phyloP scores from a whole-genome alignment of 2,329 filamentous ascomycete species.

The Aspergillus sp. region DNA sequence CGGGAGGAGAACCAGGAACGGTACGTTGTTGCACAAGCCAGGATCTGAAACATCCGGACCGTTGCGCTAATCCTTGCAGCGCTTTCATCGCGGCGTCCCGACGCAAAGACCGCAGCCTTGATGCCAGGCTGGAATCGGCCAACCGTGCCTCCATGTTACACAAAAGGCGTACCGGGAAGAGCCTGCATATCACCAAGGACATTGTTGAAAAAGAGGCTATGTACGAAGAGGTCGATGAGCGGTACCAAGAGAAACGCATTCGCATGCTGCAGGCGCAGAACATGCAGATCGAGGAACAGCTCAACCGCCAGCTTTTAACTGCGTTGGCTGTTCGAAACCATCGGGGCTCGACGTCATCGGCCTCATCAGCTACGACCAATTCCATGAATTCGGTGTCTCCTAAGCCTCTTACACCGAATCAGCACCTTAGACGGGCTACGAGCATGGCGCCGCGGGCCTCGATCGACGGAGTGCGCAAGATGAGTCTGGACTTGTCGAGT shows the following conservation, averaged over 20 bases:
- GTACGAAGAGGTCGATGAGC: conserved; percentile 92
- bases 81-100: conserved; percentile 90
- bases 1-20: conserved; percentile 42
- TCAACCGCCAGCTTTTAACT: conserved; percentile 30
- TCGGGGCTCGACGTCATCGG: background rate
- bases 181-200: conserved; percentile 72
- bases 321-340: conserved; percentile 21
- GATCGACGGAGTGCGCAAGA: conserved; percentile 24
- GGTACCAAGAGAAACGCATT: conserved; percentile 41
- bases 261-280: conserved; percentile 34
- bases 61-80: conserved; percentile 37
- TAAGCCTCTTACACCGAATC: conserved; percentile 3
- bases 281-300: conserved; percentile 31
- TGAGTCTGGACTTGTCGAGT: conserved; percentile 29
- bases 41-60: background rate
- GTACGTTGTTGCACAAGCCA: conserved; percentile 17
- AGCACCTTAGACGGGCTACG: conserved; percentile 19
- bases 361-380: conserved; percentile 1
- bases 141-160: conserved; percentile 84
- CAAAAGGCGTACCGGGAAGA: conserved; percentile 77
- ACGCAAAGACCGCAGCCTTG: conserved; percentile 75
- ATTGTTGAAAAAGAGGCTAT: conserved; percentile 88
- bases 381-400: conserved; percentile 4
- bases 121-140: conserved; percentile 82
- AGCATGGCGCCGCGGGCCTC: conserved; percentile 22